Evolutionary conservation across 1,284 basidiomycete genomes (phyloP).

Genomic region (Ceratobasidium sp.): DNA sequence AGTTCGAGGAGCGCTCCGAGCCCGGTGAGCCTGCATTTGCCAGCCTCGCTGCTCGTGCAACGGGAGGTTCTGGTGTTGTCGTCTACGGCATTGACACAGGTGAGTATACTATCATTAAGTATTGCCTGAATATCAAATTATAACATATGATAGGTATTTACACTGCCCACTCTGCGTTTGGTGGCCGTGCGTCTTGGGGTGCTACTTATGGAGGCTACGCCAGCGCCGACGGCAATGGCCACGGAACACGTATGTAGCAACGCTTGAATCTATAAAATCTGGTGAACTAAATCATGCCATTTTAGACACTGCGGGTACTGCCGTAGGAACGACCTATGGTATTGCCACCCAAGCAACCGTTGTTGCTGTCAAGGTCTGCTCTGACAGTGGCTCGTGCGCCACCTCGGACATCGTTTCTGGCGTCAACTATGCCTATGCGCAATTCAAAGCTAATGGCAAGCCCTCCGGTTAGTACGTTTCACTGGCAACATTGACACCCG

Average conservation of each 20-base stretch:
- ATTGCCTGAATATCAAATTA: too few species aligned
- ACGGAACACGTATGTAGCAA: conserved; percentile 7
- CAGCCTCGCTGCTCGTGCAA: not conserved
- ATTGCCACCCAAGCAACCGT: conserved; percentile 70
- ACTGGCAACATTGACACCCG: too few species aligned
- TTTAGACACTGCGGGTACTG: conserved; percentile 10
- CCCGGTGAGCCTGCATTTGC: not conserved
- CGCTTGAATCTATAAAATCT: conserved; percentile 54
- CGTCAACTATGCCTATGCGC: not conserved
- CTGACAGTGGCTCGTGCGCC: conserved; percentile 87
- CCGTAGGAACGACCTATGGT: not conserved
- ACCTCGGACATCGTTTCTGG: conserved; percentile 87
- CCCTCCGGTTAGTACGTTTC: not conserved
- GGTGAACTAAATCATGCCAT: not conserved
- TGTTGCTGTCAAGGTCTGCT: conserved; percentile 97
- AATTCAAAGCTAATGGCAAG: not conserved
- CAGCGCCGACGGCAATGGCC: conserved; percentile 11
- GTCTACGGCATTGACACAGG: conserved; percentile 36
- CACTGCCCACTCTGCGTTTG: not conserved
- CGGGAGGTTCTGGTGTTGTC: conserved; percentile 23
- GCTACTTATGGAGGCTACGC: conserved; percentile 47
- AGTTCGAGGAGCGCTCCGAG: not conserved
- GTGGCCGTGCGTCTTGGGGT: conserved; percentile 18
- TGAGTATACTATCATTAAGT: too few species aligned
- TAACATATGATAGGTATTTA: conserved; percentile 20